These are phyloP conservation scores for Salicornia ramosissima DNA, from an alignment of 148 eudicot species.

Conservation along the genomic window DNA sequence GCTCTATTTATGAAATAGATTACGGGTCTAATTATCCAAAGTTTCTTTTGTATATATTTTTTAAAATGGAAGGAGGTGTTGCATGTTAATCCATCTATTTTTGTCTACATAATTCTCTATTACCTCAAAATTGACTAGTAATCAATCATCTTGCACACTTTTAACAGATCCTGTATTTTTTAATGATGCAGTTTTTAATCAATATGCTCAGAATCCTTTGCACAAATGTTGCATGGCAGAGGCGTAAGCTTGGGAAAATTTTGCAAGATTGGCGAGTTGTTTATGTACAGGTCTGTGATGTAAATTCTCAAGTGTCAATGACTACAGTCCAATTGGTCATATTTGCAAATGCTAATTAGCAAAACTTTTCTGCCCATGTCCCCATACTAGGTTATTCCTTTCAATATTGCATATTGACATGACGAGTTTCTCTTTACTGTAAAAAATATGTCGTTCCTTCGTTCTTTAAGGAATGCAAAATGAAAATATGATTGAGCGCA, in stretches of 20 bases:
- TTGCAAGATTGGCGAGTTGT: conserved; percentile 95
- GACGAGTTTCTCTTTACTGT: no score
- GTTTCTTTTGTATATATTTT: neutral
- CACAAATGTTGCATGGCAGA: conserved; percentile 96
- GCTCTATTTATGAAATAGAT: neutral
- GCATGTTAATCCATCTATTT: neutral
- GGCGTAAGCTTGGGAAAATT: conserved; percentile 97
- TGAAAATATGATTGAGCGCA: no score
- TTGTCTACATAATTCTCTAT: neutral
- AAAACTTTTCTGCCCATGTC: neutral
- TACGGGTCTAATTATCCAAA: neutral
- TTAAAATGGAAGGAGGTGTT: neutral
- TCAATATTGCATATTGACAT: neutral
- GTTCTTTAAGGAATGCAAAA: no score
- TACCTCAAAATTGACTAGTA: conserved; percentile 7
- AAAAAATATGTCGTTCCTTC: no score
- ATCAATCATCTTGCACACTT: conserved; percentile 16
- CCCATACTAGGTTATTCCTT: neutral
- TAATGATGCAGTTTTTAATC: conserved; percentile 60
- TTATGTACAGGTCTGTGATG: conserved; percentile 66
- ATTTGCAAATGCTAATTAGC: neutral
- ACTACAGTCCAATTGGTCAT: neutral
- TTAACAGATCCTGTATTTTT: conserved; percentile 20
- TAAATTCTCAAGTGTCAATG: neutral
- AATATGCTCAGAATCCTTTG: conserved; percentile 76